Evolutionary conservation across 2,329 filamentous ascomycete species (phyloP), one percentile per base, ranked within the genome.

Genomic region (Colletotrichum horii): DNA sequence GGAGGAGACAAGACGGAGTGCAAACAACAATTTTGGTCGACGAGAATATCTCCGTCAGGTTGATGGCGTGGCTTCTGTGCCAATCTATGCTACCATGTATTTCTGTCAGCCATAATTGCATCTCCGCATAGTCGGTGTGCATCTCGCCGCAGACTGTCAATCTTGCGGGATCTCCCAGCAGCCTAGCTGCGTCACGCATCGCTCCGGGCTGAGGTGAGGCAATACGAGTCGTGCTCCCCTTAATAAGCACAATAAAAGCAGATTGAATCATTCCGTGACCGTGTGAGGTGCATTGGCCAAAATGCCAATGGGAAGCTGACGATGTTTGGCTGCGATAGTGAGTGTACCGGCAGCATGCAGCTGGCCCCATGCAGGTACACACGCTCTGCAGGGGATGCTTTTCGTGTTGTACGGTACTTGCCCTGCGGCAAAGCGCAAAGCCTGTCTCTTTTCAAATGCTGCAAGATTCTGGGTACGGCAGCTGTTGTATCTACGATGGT

Each of bases 291-390:
- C 36, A 15, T 43, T 64, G 28, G 4, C 11, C 34, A n/a, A 24
- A 30, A 22, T 36, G 30, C 62, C 15, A 30, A 34, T 67, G n/a
- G 6, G n/a, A 58, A 16, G 43, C 26, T 22, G 60, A 14, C 4
- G 36, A 11, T 58, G 56, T 60, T 55, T 65, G 30, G 19, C 22
- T 9, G 19, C 26, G 32, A 62, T 32, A 34, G 34, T 43, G n/a
- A 34, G 34, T 43, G n/a, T 28, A 5, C 30, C 75, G 75, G 72
- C 60, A 68, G n/a, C 61, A 8, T 55, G 68, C 75, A 72, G 75
- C 28, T 72, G 36, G 34, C 22, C 65, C 15, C 67, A 71, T 66
- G 75, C 67, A 75, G 60, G 64, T 60, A 77, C 38, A 58, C 68
- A 68, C 24, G 52, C 16, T 32, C 30, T 19, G 43, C 62, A 64